Base-by-base conservation (phyloP, 306 rosid species). In the Gastrolobium bilobum region DNA sequence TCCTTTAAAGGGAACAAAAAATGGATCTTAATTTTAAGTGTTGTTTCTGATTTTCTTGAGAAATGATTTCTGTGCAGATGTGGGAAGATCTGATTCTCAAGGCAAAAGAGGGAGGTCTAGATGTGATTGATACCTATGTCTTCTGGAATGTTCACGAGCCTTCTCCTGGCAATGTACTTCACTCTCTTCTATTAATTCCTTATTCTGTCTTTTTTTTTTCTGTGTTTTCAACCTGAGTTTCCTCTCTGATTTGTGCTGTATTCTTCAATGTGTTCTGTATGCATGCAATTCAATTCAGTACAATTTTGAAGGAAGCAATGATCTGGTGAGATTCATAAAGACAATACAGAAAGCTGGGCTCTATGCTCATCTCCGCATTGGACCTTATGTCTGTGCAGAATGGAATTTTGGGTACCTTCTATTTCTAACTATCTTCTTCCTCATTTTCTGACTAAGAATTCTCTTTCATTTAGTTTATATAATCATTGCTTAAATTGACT, bases 71-170 rank as follows among this genome's bases (percentile, higher is more conserved):
- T 80, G 42, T 73, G 46, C 68, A 92, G 97, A 90, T 92, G 97
- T 92, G 97, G 97, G 97, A 89, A 77, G 91, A 84, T 89, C 90
- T 92, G 87, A 92, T 92, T 77, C 80, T 64, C 79, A 92, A 92
- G 89, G 96, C 91, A 10, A 92, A 89, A 86, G 93, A 87, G 73
- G 97, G 97, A 81, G 97, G 97, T 6, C 54, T 92, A 13, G 97
- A 92, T 83, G 96, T 89, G 57, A 73, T 92, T 59, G 97, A 92
- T 79, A 92, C 97, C 70, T 92, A 92, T 51, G 92, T 92, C 20
- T 92, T 92, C 53, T 92, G 97, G 97, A 92, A 92, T 61, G 92
- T 86, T 53, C 97, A 92, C 10, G 97, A 92, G 70, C 96, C 97
- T 79, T 79, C 91, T 84, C 93, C 89, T 64, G 97, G 96, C 86